Conservation (phyloP, 2,329 filamentous ascomycete species). For the Fusarium sp. region DNA sequence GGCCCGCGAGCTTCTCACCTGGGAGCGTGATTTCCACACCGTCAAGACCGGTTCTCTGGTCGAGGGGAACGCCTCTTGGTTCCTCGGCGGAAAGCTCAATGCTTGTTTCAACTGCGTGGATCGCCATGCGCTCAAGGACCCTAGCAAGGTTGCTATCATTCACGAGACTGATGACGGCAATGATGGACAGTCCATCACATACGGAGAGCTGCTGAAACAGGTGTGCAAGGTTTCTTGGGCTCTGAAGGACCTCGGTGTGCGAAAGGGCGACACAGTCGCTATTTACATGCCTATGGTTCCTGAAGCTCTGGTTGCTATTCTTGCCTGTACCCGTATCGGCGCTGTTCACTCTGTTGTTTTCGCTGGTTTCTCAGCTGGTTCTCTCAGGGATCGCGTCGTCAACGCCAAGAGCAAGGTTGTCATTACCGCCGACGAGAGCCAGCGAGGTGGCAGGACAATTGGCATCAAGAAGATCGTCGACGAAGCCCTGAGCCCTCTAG, state of each 20-base stretch:
- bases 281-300: slow-evolving; percentile 98
- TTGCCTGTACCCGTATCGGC: slow-evolving; percentile 88
- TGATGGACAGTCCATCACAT: slow-evolving; percentile 85
- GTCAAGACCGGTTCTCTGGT: slow-evolving; percentile 79
- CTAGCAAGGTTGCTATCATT: slow-evolving; percentile 90
- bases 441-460: slow-evolving; percentile 92
- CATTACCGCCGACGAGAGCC: slow-evolving; percentile 93
- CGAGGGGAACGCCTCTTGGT: slow-evolving; percentile 90
- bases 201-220: slow-evolving; percentile 87
- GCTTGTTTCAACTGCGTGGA: slow-evolving; percentile 97
- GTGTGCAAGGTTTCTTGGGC: slow-evolving; percentile 86
- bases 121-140: slow-evolving; percentile 89
- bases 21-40: slow-evolving; percentile 89
- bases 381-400: slow-evolving; percentile 87
- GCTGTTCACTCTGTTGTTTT: slow-evolving; percentile 96
- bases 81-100: slow-evolving; percentile 88
- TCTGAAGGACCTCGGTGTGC: slow-evolving; percentile 90
- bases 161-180: slow-evolving; percentile 95
- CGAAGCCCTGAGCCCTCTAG: slow-evolving; percentile 84
- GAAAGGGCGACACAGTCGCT: slow-evolving; percentile 93
- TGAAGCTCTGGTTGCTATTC: slow-evolving; percentile 81
- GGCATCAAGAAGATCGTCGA: slow-evolving; percentile 97
- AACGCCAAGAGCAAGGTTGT: slow-evolving; percentile 89
- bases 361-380: slow-evolving; percentile 93
- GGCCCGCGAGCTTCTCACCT: slow-evolving; percentile 87